A percentile compares a stretch with the other conserved stretches of the same genome.
phyloP scores from a whole-genome alignment of 208 protist genomes.

The Leishmania tropica region DNA sequence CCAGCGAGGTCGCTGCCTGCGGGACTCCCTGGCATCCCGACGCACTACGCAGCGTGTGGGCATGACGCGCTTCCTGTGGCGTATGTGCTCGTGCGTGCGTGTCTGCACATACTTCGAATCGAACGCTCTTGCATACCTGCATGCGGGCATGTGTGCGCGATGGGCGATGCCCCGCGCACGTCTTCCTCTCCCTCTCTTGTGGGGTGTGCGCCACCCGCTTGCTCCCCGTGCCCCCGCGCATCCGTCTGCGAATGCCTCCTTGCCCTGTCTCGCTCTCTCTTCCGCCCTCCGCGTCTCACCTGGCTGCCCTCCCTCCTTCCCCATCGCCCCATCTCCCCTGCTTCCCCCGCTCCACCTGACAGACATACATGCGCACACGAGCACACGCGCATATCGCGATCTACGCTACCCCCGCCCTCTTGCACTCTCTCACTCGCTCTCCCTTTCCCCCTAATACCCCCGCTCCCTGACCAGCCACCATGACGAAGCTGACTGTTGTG shows the following conservation, averaged over 20 bases:
- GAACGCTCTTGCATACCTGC: neutral
- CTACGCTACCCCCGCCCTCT: neutral
- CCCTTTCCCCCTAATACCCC: neutral
- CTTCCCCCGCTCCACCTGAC: neutral
- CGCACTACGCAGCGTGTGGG: neutral
- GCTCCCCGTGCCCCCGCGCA: neutral
- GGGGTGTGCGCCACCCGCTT: neutral
- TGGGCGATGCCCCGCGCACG: neutral
- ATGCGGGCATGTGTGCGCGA: neutral
- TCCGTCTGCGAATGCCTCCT: neutral
- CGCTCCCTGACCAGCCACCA: constrained; percentile 5
- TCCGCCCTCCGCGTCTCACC: neutral
- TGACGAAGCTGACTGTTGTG: constrained; percentile 52
- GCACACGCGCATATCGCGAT: too few relatives aligned
- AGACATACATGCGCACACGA: neutral
- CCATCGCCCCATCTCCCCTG: neutral
- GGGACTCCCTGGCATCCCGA: neutral
- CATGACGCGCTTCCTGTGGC: neutral
- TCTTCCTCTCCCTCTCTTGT: neutral
- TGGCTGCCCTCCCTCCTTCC: neutral
- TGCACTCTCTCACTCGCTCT: neutral
- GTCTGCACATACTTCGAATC: neutral
- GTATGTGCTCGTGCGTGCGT: neutral
- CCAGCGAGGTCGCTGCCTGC: neutral
- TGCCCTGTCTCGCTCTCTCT: neutral